These are phyloP conservation scores for Teratosphaeria gauchensis DNA, from an alignment of 2,329 filamentous ascomycete genomes.

Conservation along the genomic window DNA sequence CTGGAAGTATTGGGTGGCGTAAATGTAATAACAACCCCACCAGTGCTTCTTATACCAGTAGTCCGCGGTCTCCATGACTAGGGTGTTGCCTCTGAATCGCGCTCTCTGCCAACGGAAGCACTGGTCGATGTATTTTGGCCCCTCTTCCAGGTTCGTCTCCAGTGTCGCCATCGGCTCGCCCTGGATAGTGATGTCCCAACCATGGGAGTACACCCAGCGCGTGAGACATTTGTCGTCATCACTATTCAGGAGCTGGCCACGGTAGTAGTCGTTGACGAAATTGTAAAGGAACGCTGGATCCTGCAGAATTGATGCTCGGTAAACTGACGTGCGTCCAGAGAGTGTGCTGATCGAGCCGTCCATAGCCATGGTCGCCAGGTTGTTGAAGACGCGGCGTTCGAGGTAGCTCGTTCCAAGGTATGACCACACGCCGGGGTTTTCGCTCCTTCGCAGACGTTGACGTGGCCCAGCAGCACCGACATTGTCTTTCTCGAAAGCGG, in stretches of 20 bases:
- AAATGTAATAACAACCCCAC: constrained; percentile 49
- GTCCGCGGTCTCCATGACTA: constrained; percentile 32
- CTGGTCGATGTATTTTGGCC: constrained; percentile 43
- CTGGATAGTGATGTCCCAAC: constrained; percentile 49
- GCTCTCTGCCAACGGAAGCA: constrained; percentile 50
- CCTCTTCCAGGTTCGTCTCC: constrained; percentile 44
- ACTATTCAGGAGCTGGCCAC: constrained; percentile 40
- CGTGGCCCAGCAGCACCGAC: constrained; percentile 49
- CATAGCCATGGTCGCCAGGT: constrained; percentile 44
- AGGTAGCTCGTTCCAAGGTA: constrained; percentile 51
- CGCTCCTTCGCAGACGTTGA: constrained; percentile 42
- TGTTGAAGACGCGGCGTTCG: constrained; percentile 54
- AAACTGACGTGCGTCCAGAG: constrained; percentile 45
- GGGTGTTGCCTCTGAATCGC: constrained; percentile 48
- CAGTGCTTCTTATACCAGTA: constrained; percentile 32
- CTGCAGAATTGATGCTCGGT: constrained; percentile 43
- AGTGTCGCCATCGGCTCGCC: constrained; percentile 39
- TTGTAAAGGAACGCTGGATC: constrained; percentile 32
- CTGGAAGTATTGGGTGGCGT: constrained; percentile 45
- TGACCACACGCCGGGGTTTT: constrained; percentile 33
- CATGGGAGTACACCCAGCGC: constrained; percentile 40
- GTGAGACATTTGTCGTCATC: constrained; percentile 58
- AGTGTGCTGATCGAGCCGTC: constrained; percentile 52
- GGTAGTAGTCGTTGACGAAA: constrained; percentile 45
- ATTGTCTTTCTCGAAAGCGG: constrained; percentile 32